Percentiles rank a stretch among this genome's conserved stretches.
These are phyloP conservation scores for Hsuehochloa calcarea DNA, from an alignment of 176 grass and related monocot species.

Conservation along the genomic window DNA sequence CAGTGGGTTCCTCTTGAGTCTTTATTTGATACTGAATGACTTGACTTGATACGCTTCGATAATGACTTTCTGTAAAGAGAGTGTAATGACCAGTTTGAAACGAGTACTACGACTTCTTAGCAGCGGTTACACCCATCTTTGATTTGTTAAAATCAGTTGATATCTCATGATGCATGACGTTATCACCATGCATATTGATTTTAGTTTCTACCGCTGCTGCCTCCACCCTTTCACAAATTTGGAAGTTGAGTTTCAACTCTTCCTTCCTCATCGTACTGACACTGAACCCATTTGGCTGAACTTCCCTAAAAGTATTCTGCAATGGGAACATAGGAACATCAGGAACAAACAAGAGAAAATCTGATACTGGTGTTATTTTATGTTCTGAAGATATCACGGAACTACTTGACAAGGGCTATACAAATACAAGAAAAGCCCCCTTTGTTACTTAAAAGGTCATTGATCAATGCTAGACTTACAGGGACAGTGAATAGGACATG, in stretches of 20 bases:
- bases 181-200: neutral
- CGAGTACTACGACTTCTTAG: neutral
- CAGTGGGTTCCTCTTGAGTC: slow-evolving; percentile 6
- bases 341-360: neutral
- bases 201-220: neutral
- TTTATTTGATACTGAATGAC: neutral
- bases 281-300: slow-evolving; percentile 17
- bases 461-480: neutral
- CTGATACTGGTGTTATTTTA: neutral
- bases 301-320: slow-evolving; percentile 3
- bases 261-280: neutral
- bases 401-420: neutral
- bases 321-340: neutral
- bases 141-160: neutral
- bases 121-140: slow-evolving; percentile 13
- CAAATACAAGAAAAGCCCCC: neutral
- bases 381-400: neutral
- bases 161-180: neutral
- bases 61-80: slow-evolving; percentile 14
- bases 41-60: neutral
- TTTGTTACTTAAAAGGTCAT: neutral
- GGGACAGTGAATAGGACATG: neutral
- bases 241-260: neutral
- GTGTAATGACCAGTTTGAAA: slow-evolving; percentile 7
- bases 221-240: neutral